Evolutionary conservation across 768 basidiomycete species (phyloP).

Genomic region (Serendipita indica): DNA sequence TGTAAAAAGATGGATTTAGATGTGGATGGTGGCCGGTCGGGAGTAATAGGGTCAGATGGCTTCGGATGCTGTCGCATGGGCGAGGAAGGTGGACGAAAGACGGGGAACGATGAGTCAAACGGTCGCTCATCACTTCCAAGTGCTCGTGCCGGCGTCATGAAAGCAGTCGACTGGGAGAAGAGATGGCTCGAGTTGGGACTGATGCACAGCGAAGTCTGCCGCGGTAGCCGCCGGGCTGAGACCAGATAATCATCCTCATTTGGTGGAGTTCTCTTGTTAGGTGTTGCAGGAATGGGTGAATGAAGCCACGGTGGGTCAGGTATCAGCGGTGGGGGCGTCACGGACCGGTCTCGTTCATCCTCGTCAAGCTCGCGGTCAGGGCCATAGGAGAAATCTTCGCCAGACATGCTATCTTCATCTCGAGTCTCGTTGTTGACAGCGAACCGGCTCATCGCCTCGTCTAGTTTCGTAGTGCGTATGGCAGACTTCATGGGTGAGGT

Average conservation of each 20-base stretch:
- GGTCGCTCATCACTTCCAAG: neutral
- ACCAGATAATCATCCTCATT: neutral
- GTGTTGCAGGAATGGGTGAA: neutral
- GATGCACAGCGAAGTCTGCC: neutral
- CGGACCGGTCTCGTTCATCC: constrained; percentile 5
- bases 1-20: neutral
- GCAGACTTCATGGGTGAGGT: neutral
- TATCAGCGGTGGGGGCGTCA: neutral
- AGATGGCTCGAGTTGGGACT: constrained; percentile 8
- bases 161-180: neutral
- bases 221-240: no score
- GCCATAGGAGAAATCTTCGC: neutral
- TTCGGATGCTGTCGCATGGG: neutral
- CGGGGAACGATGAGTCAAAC: constrained; percentile 1
- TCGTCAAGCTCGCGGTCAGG: constrained; percentile 6
- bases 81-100: neutral
- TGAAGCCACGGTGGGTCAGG: neutral
- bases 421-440: neutral
- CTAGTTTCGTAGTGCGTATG: neutral
- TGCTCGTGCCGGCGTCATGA: constrained; percentile 1
- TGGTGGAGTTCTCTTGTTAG: neutral
- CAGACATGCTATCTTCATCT: neutral
- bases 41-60: neutral
- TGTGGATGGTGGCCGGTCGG: neutral
- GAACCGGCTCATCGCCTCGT: constrained; percentile 7